These are phyloP conservation scores for Betula pendula DNA, from an alignment of 306 rosid species.

Conservation along the genomic window DNA sequence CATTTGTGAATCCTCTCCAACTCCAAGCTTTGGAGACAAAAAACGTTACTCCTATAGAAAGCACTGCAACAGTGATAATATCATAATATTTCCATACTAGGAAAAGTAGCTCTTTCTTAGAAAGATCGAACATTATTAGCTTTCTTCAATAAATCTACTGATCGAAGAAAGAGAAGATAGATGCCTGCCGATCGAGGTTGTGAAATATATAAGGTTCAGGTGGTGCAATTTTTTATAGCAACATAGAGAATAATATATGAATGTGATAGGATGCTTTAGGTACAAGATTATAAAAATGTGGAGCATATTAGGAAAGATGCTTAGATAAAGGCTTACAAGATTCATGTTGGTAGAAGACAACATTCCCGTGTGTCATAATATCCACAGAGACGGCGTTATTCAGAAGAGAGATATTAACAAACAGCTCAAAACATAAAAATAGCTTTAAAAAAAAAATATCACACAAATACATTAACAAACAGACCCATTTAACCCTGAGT, in stretches of 20 bases:
- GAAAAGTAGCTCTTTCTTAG: constrained; percentile 38
- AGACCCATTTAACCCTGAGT: too few relatives aligned
- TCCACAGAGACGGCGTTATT: not conserved
- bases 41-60: constrained; percentile 41
- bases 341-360: constrained; percentile 36
- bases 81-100: constrained; percentile 32
- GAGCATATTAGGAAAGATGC: constrained; percentile 31
- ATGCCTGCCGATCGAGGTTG: not conserved
- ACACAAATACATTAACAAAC: too few relatives aligned
- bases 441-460: too few relatives aligned
- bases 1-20: constrained; percentile 31
- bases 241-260: not conserved
- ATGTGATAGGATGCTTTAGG: constrained; percentile 18
- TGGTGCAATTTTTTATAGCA: constrained; percentile 10
- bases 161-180: constrained; percentile 19
- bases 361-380: not conserved
- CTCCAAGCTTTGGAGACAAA: constrained; percentile 48
- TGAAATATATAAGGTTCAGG: constrained; percentile 17
- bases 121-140: constrained; percentile 42
- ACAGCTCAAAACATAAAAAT: too few relatives aligned
- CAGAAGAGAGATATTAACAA: too few relatives aligned
- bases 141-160: constrained; percentile 28
- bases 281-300: constrained; percentile 17
- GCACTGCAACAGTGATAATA: constrained; percentile 30
- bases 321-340: constrained; percentile 12